Evolutionary conservation across 306 rosid genomes (phyloP).

Genomic region (cucumber (Cucumis sativus)): DNA sequence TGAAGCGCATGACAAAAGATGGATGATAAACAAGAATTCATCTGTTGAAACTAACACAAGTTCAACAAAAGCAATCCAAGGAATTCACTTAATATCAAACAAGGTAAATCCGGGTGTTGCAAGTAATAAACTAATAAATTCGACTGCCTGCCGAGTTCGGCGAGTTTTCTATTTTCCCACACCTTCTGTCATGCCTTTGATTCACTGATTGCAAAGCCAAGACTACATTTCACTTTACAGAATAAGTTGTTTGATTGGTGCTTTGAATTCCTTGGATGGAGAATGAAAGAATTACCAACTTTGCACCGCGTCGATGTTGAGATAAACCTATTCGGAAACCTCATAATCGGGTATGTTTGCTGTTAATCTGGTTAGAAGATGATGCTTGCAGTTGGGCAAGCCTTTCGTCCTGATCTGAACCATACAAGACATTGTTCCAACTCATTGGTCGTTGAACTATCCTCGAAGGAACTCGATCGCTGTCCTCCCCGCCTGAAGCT

Average conservation of each 20-base stretch:
- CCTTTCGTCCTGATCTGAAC: constrained; percentile 60
- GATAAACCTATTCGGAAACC: constrained; percentile 16
- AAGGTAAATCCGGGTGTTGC: not conserved
- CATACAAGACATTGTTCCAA: constrained; percentile 69
- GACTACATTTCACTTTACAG: constrained; percentile 13
- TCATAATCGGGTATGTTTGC: constrained; percentile 28
- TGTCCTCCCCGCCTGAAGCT: constrained; percentile 96
- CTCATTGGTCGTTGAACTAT: constrained; percentile 56
- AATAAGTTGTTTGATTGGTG: constrained; percentile 18
- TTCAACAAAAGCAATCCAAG: constrained; percentile 7
- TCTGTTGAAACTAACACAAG: not conserved
- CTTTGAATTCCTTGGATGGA: constrained; percentile 34
- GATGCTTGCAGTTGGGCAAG: constrained; percentile 36
- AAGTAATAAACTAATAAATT: not conserved
- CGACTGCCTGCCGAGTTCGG: not conserved
- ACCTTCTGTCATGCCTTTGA: not conserved
- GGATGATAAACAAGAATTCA: constrained; percentile 1
- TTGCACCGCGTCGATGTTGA: constrained; percentile 25
- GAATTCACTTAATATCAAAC: not conserved
- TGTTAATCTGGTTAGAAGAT: constrained; percentile 40
- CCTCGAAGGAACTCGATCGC: constrained; percentile 79
- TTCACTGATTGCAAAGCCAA: not conserved
- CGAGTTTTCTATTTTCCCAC: not conserved
- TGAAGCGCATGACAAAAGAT: not conserved
- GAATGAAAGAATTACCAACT: constrained; percentile 64